Evolutionary conservation across 208 protist species (phyloP), one percentile per base, ranked within the genome.

Genomic region (Trypanosomatidae sp.): DNA sequence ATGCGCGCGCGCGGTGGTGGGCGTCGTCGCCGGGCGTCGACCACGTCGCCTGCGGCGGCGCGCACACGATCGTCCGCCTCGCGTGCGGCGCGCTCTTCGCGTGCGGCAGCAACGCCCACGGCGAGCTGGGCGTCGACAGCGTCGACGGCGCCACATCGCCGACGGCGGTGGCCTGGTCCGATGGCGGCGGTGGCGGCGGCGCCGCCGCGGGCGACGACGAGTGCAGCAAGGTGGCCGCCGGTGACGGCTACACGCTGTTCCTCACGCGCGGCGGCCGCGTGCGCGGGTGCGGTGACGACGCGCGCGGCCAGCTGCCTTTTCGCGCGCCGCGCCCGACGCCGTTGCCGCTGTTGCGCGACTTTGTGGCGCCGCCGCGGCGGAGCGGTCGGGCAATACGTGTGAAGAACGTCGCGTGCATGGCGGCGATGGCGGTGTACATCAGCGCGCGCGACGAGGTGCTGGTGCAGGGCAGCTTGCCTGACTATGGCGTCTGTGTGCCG

Each of bases 91-190:
- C 45, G 3, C 56, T 81, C 21, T 66, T 69, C 56, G 56, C 69
- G 2, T 87, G 71, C 43, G 77, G 77, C 11, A 72, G 69, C 61
- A 87, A 87, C 54, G 79, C 60, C 32, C 82, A 72, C 71, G 77
- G 77, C 28, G 77, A 87, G 41, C 57, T 87, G 15, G 71, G 68
- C 15, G 32, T 55, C 22, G 32, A 83, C 71, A 19, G 57, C 65
- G 28, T 70, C 71, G 8, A 71, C 77, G 7, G 68, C 80, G 77
- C 40, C 52, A 13, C 68, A 71, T 11, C 68, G 59, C 15, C 60
- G 53, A 19, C 30, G n/a, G n/a, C 30, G 30, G 69, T 82, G 16
- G n/a, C 37, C 13, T 73, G 67, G 51, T 82, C 80, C 55, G 51
- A 64, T 25, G 33, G 63, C 30, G 53, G 56, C 20, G 53, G 55